phyloP scores from a whole-genome alignment of 108 stramenopile species.

The Nitzschia sp. region DNA sequence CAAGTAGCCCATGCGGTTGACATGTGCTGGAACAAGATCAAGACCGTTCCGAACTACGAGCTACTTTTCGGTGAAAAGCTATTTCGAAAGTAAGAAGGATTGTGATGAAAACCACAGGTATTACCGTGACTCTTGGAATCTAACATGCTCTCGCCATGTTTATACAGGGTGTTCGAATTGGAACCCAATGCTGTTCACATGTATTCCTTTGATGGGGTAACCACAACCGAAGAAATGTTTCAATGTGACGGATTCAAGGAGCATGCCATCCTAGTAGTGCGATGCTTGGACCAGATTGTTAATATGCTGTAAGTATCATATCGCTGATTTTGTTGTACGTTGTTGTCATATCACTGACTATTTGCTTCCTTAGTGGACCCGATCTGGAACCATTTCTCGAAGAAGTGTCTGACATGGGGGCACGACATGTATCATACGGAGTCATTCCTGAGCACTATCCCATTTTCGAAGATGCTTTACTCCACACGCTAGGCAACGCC shows the following conservation, averaged over 20 bases:
- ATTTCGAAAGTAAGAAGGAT: slow-evolving; percentile 24
- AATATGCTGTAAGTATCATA: slow-evolving; percentile 24
- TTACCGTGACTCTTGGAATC: background rate
- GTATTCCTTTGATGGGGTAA: slow-evolving; percentile 22
- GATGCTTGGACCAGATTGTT: slow-evolving; percentile 26
- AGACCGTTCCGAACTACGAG: slow-evolving; percentile 32
- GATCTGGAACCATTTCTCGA: slow-evolving; percentile 27
- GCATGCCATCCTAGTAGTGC: slow-evolving; percentile 31
- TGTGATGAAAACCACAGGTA: too few relatives aligned
- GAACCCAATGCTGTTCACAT: slow-evolving; percentile 23
- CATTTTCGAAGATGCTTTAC: slow-evolving; percentile 37
- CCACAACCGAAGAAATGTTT: slow-evolving; percentile 29
- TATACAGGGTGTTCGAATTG: slow-evolving; percentile 32
- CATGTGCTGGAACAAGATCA: slow-evolving; percentile 11
- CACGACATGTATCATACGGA: slow-evolving; percentile 32
- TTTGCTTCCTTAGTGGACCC: slow-evolving; percentile 14
- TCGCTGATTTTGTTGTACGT: too few relatives aligned
- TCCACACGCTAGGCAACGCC: slow-evolving; percentile 31
- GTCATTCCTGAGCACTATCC: slow-evolving; percentile 39
- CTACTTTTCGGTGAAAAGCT: slow-evolving; percentile 36
- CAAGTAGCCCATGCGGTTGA: slow-evolving; percentile 1
- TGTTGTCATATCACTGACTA: too few relatives aligned
- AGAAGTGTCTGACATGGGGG: slow-evolving; percentile 20
- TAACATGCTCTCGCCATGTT: background rate
- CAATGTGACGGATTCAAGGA: slow-evolving; percentile 21